Percentiles rank a stretch among this genome's conserved stretches.
Conservation (phyloP, 192 early-diverging fungal genomes). For the Podila minutissima region DNA sequence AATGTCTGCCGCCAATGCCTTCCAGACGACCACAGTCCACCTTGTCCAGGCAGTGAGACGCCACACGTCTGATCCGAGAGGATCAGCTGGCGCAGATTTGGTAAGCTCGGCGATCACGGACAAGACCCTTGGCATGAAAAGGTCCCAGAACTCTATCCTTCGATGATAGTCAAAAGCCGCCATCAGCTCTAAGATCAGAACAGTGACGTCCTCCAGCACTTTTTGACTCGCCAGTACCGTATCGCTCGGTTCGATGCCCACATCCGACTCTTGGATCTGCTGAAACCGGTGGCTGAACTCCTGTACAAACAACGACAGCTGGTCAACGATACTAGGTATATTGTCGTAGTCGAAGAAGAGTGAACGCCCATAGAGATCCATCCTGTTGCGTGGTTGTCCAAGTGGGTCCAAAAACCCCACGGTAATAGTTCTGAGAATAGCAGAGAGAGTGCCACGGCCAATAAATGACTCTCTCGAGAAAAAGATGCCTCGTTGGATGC, state of each 20-base stretch:
- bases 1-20: not conserved
- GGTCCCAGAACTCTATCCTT: not conserved
- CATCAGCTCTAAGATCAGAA: not conserved
- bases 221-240: not conserved
- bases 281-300: not conserved
- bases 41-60: not conserved
- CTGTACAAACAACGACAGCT: not conserved
- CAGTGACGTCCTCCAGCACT: not conserved
- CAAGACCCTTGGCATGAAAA: not conserved
- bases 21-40: slow-evolving; percentile 2
- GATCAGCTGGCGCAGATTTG: not conserved
- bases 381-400: not conserved
- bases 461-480: slow-evolving; percentile 34
- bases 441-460: slow-evolving; percentile 21
- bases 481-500: slow-evolving; percentile 17
- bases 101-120: not conserved
- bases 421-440: slow-evolving; percentile 1
- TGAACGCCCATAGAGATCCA: too few relatives aligned
- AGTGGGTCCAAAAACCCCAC: not conserved
- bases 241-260: not conserved
- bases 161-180: not conserved
- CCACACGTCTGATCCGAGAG: not conserved
- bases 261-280: not conserved
- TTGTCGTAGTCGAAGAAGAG: not conserved
- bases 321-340: not conserved